Percentiles rank a stretch among this genome's conserved stretches.
phyloP scores from a whole-genome alignment of 306 rosid genomes.

The Prunus persica region Prunus_persica_NCBIv2 NC_034010.1:28733501-28734000 shows the following conservation, averaged over 20 bases:
- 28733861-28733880: background rate
- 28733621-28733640: slow-evolving; percentile 11
- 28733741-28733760: slow-evolving; percentile 34
- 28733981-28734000: slow-evolving; percentile 92
- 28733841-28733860: background rate
- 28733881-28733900: slow-evolving; percentile 66
- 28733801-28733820: background rate
- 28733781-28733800: slow-evolving; percentile 61
- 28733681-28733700: background rate
- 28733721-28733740: background rate
- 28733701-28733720: background rate
- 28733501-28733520: background rate
- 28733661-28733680: background rate
- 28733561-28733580: background rate
- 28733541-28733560: background rate
- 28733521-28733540: background rate
- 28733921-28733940: slow-evolving; percentile 90
- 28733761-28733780: slow-evolving; percentile 89
- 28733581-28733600: background rate
- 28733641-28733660: slow-evolving; percentile 6
- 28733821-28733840: background rate
- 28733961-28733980: slow-evolving; percentile 82
- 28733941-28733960: slow-evolving; percentile 89
- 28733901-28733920: slow-evolving; percentile 87
- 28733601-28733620: slow-evolving; percentile 11